Evolutionary conservation across 2,329 filamentous ascomycete species (phyloP).

Genomic region (Fulvia fulva): DNA sequence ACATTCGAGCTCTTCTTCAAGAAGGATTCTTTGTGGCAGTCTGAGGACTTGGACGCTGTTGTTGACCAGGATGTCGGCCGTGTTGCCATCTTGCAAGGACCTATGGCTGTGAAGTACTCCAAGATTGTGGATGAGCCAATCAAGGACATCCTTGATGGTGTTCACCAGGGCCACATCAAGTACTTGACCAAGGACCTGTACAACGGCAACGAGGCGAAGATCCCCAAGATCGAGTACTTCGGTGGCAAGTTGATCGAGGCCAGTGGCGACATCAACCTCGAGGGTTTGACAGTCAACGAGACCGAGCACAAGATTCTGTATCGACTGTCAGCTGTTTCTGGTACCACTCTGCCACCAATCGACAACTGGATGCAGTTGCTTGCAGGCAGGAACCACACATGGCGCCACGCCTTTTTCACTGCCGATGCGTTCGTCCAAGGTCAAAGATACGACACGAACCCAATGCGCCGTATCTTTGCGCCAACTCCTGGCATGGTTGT

Average conservation of each 20-base stretch:
- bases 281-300: constrained; percentile 79
- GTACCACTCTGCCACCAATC: constrained; percentile 68
- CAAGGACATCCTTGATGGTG: constrained; percentile 86
- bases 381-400: constrained; percentile 79
- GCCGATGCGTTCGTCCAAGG: constrained; percentile 93
- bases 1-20: constrained; percentile 99
- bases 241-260: constrained; percentile 77
- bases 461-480: constrained; percentile 84
- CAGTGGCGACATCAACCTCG: constrained; percentile 70
- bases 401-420: constrained; percentile 91
- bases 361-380: constrained; percentile 86
- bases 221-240: constrained; percentile 91
- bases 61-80: constrained; percentile 93
- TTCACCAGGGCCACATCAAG: constrained; percentile 84
- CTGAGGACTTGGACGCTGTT: constrained; percentile 92
- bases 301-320: constrained; percentile 78
- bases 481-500: constrained; percentile 83
- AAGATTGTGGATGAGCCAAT: constrained; percentile 88
- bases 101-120: constrained; percentile 86
- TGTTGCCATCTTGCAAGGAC: constrained; percentile 93
- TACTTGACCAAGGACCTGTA: constrained; percentile 78
- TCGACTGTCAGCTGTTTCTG: constrained; percentile 71
- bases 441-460: constrained; percentile 95
- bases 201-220: constrained; percentile 63
- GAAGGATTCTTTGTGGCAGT: constrained; percentile 99